Conservation (phyloP, 169 alveolate species). For the Eimeria zaria region DNA sequence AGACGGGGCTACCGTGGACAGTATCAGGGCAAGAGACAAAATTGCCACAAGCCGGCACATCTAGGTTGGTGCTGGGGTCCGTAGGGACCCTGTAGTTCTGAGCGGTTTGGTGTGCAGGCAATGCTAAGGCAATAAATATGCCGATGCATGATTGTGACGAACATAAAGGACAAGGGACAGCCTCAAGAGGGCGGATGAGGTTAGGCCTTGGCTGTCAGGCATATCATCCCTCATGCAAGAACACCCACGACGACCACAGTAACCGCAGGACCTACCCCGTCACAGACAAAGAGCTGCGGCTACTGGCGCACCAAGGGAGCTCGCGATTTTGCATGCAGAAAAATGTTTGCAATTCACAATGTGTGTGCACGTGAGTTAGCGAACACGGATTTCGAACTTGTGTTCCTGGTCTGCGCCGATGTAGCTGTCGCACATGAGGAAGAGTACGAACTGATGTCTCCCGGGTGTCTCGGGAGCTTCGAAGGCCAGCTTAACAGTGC, state of each 20-base stretch:
- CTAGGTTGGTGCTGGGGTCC: background rate
- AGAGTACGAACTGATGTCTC: slow-evolving; percentile 89
- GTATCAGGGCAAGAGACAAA: background rate
- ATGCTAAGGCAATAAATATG: background rate
- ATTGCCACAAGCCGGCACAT: background rate
- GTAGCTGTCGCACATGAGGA: slow-evolving; percentile 90
- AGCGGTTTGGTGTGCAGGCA: background rate
- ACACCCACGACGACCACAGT: background rate
- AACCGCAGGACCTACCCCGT: background rate
- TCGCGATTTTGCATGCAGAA: background rate
- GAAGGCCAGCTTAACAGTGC: slow-evolving; percentile 91
- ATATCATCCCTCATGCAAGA: slow-evolving; percentile 2
- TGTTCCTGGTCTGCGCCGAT: slow-evolving; percentile 87
- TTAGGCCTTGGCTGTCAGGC: background rate
- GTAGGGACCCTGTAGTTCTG: background rate
- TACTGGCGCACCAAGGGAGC: background rate
- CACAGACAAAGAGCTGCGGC: background rate
- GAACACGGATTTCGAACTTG: slow-evolving; percentile 82
- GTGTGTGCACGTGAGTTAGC: background rate
- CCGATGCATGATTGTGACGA: background rate
- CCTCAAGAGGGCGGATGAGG: background rate
- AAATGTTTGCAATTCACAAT: background rate
- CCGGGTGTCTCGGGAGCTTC: slow-evolving; percentile 93
- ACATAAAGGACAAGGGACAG: background rate
- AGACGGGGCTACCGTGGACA: background rate